Percentiles rank a stretch among this genome's conserved stretches.
These are phyloP conservation scores for Yarrowia porcina DNA, from an alignment of 805 yeast genomes.

Conservation along the genomic window DNA sequence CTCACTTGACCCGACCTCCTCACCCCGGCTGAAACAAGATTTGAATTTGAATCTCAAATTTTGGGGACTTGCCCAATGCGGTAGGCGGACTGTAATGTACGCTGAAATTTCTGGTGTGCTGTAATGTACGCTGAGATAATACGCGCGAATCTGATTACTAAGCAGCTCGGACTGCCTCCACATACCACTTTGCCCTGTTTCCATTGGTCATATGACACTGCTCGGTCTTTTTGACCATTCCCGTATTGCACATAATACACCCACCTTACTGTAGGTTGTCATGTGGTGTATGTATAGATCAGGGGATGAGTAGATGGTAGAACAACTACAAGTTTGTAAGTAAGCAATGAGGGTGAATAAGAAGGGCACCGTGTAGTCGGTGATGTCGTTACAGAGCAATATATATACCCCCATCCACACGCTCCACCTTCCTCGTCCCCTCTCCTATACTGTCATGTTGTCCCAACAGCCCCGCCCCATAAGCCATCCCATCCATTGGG, in stretches of 20 bases:
- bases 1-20: no score
- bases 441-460: not conserved
- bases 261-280: not conserved
- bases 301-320: not conserved
- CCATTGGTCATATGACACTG: no score
- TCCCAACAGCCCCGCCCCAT: slow-evolving; percentile 25
- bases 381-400: no score
- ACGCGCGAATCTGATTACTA: no score
- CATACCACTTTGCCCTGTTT: no score
- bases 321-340: no score
- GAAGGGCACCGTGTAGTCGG: no score
- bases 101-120: not conserved
- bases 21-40: not conserved
- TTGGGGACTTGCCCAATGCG: slow-evolving; percentile 5
- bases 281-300: slow-evolving; percentile 9
- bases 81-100: not conserved
- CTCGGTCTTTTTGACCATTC: no score
- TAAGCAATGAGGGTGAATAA: not conserved
- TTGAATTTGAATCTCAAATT: not conserved
- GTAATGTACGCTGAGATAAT: not conserved
- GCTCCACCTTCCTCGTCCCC: not conserved
- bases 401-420: no score
- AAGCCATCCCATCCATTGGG: slow-evolving; percentile 7
- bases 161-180: no score
- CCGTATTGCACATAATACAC: slow-evolving; percentile 6